phyloP scores from a whole-genome alignment of 2,329 filamentous ascomycete species.

The Cladorrhinum sp. region DNA sequence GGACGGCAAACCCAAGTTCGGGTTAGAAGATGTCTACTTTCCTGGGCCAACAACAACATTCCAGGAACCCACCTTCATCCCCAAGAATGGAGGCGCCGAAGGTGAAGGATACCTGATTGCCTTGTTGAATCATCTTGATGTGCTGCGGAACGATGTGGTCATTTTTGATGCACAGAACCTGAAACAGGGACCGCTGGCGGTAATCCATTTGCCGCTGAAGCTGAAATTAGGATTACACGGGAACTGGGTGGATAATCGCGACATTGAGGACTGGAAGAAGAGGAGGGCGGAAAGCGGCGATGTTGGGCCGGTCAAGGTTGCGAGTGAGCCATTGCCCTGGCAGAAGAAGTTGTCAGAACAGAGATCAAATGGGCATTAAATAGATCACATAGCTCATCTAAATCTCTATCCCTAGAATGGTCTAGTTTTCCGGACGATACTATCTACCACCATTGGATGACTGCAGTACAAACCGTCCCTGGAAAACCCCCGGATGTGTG shows the following conservation, averaged over 20 bases:
- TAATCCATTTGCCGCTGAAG: constrained; percentile 41
- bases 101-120: constrained; percentile 51
- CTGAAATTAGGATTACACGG: constrained; percentile 42
- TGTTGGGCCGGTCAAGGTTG: constrained; percentile 31
- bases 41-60: constrained; percentile 45
- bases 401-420: too few relatives aligned
- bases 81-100: constrained; percentile 39
- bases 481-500: too few relatives aligned
- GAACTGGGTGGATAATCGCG: constrained; percentile 41
- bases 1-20: constrained; percentile 28
- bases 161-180: constrained; percentile 42
- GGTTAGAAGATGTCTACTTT: constrained; percentile 41
- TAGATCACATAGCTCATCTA: too few relatives aligned
- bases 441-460: too few relatives aligned
- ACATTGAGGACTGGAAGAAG: constrained; percentile 43
- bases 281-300: constrained; percentile 36
- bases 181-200: constrained; percentile 38
- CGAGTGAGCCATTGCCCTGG: constrained; percentile 25
- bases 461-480: too few relatives aligned
- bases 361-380: constrained; percentile 2
- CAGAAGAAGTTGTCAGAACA: constrained; percentile 18
- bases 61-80: constrained; percentile 54
- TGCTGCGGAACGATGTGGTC: constrained; percentile 43
- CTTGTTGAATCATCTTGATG: constrained; percentile 45
- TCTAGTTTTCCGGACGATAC: too few relatives aligned